Conservation (phyloP, 345 rosid genomes). For the Camelina sativa region DNA sequence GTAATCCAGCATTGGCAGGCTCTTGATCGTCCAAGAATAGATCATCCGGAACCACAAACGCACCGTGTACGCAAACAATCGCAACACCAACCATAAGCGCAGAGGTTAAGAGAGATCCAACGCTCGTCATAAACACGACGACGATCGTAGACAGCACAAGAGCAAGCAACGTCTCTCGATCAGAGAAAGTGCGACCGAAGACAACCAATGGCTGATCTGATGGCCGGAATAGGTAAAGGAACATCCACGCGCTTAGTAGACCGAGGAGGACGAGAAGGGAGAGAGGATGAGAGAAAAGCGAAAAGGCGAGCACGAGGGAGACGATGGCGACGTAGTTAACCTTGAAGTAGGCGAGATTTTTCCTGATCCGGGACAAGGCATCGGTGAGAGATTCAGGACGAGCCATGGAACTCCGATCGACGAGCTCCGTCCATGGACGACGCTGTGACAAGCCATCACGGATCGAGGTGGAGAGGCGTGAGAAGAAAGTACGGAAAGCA, state of each 20-base stretch:
- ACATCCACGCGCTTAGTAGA: conserved; percentile 67
- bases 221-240: conserved; percentile 72
- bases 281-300: conserved; percentile 74
- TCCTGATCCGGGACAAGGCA: conserved; percentile 74
- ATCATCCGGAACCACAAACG: conserved; percentile 88
- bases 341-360: conserved; percentile 66
- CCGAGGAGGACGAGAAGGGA: conserved; percentile 73
- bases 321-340: conserved; percentile 71
- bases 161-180: conserved; percentile 68
- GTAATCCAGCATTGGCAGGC: conserved; percentile 61
- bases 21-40: conserved; percentile 81
- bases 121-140: conserved; percentile 79
- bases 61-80: conserved; percentile 76
- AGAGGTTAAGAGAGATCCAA: conserved; percentile 73
- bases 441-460: conserved; percentile 77
- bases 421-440: conserved; percentile 78
- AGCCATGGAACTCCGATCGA: conserved; percentile 64
- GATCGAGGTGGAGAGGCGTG: conserved; percentile 71
- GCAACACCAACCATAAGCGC: conserved; percentile 71
- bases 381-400: conserved; percentile 69
- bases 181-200: conserved; percentile 75
- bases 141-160: conserved; percentile 60
- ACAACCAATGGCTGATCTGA: conserved; percentile 76
- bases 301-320: conserved; percentile 64
- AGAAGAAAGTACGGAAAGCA: conserved; percentile 71